Percentiles rank a stretch among this genome's conserved stretches.
phyloP scores from a whole-genome alignment of 805 yeast species.

The Saccharomycopsis amapae region DNA sequence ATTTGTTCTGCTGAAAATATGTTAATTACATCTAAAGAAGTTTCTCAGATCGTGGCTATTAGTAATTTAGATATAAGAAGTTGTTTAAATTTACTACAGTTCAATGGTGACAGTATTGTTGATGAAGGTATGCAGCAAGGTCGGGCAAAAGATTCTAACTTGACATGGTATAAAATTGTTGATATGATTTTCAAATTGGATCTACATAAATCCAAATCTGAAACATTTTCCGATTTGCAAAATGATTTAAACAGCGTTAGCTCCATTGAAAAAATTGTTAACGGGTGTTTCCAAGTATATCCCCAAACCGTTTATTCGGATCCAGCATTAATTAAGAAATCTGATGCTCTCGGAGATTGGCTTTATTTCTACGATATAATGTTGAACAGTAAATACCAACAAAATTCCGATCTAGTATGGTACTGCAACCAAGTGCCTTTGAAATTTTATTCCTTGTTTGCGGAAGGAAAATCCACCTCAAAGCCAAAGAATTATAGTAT shows the following conservation, averaged over 20 bases:
- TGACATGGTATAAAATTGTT: constrained; percentile 62
- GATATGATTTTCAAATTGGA: constrained; percentile 52
- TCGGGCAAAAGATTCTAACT: constrained; percentile 48
- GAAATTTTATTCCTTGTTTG: constrained; percentile 57
- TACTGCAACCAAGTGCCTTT: constrained; percentile 53
- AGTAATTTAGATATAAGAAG: constrained; percentile 82
- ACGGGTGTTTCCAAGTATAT: constrained; percentile 66
- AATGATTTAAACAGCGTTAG: constrained; percentile 22
- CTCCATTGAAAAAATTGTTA: constrained; percentile 49
- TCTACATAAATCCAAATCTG: constrained; percentile 37
- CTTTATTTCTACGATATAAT: constrained; percentile 61
- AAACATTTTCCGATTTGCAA: constrained; percentile 42
- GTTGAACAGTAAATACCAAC: constrained; percentile 34
- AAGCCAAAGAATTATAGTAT: constrained; percentile 22
- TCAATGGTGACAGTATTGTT: constrained; percentile 34
- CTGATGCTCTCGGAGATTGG: constrained; percentile 68
- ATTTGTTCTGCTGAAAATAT: constrained; percentile 47
- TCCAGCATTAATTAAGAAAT: constrained; percentile 46
- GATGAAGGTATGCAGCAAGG: constrained; percentile 19
- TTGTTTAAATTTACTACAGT: constrained; percentile 78
- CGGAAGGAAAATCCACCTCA: constrained; percentile 43
- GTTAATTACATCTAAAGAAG: constrained; percentile 37
- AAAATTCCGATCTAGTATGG: constrained; percentile 40
- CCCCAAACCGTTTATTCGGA: constrained; percentile 51
- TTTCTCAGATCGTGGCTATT: constrained; percentile 60